Percentiles rank a stretch among this genome's conserved stretches.
Conservation (phyloP, 1,139 yeast genomes). For the Trichomonascaceae sp. region DNA sequence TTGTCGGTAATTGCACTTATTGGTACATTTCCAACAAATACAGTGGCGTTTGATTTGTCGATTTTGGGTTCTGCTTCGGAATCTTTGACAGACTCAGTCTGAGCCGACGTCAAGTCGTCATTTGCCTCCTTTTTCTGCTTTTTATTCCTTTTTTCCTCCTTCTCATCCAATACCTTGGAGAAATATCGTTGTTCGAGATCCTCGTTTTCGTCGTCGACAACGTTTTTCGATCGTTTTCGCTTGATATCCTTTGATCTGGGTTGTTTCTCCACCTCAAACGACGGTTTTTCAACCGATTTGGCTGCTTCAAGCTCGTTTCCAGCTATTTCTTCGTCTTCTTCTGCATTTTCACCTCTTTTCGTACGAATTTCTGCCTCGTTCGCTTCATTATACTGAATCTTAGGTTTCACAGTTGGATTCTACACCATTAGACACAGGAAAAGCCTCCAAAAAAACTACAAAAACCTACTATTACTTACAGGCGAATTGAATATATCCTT, state of each 20-base stretch:
- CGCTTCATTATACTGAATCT: not conserved
- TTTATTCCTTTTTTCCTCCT: constrained; percentile 7
- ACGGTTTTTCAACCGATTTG: not conserved
- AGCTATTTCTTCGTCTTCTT: not conserved
- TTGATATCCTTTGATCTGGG: not conserved
- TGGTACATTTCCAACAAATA: constrained; percentile 85
- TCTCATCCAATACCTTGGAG: constrained; percentile 3
- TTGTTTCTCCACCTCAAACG: not conserved
- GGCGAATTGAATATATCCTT: not conserved
- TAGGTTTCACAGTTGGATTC: not conserved
- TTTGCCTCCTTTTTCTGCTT: constrained; percentile 26
- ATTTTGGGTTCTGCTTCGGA: constrained; percentile 41
- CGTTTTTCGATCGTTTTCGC: constrained; percentile 6
- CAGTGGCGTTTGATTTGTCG: constrained; percentile 79
- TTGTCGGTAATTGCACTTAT: constrained; percentile 61
- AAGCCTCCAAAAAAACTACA: too few relatives aligned
- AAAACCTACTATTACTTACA: not conserved
- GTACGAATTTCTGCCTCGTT: not conserved
- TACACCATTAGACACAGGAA: not conserved
- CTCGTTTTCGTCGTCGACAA: constrained; percentile 1
- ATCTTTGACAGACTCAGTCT: constrained; percentile 8
- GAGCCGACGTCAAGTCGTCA: constrained; percentile 20
- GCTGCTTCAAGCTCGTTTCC: not conserved
- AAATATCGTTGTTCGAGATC: constrained; percentile 5
- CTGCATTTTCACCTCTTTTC: not conserved